These are phyloP conservation scores for Leptodermis oblonga DNA, from an alignment of 257 asterid genomes.

Conservation along the genomic window DNA sequence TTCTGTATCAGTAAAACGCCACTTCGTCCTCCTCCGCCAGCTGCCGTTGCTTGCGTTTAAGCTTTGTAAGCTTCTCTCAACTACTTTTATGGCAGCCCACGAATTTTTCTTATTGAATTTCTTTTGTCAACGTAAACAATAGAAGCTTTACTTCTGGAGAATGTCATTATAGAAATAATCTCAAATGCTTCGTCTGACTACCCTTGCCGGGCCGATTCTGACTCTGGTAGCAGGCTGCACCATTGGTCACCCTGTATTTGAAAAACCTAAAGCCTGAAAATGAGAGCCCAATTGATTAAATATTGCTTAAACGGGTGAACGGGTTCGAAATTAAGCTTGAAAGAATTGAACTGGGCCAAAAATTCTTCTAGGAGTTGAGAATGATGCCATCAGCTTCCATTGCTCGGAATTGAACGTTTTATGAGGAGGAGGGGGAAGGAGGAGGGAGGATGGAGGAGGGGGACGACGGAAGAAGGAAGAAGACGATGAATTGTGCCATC, in stretches of 20 bases:
- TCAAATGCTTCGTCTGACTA: slow-evolving; percentile 51
- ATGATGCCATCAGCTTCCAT: too few species aligned
- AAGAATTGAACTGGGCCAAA: slow-evolving; percentile 39
- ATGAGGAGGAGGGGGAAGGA: too few species aligned
- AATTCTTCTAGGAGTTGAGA: slow-evolving; percentile 36
- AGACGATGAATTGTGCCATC: too few species aligned
- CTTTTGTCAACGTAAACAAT: too few species aligned
- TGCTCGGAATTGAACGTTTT: too few species aligned
- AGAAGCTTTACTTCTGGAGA: too few species aligned
- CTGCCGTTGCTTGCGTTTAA: neutral
- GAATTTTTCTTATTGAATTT: too few species aligned
- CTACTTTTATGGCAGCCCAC: neutral
- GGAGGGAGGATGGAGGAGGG: too few species aligned
- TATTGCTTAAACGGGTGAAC: slow-evolving; percentile 32
- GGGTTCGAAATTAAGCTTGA: slow-evolving; percentile 57
- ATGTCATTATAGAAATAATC: slow-evolving; percentile 70
- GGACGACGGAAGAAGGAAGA: too few species aligned
- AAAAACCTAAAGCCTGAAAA: slow-evolving; percentile 43
- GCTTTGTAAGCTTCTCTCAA: neutral
- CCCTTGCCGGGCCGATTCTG: slow-evolving; percentile 22
- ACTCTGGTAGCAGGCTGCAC: slow-evolving; percentile 35
- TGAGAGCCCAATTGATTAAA: slow-evolving; percentile 23
- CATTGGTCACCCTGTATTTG: slow-evolving; percentile 44
- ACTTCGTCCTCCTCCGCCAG: neutral
- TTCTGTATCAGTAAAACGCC: too few species aligned